Evolutionary conservation across 352 stramenopile genomes (phyloP), one percentile per base, ranked within the genome.

Genomic region (Globisporangium parvum): DNA sequence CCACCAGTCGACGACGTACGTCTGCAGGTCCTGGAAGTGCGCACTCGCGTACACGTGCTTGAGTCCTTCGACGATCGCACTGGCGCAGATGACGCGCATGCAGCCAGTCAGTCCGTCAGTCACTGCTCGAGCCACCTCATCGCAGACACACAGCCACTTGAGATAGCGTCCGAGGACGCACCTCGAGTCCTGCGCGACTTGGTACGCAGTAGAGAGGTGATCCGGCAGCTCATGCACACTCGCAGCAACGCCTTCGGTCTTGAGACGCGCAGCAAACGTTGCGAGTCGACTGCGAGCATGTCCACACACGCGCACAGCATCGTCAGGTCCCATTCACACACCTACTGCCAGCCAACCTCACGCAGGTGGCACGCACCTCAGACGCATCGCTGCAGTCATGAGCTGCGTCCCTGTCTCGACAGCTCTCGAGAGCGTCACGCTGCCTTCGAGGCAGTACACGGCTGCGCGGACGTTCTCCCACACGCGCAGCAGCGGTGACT

Each of bases 401-500:
- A 91, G 78, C 40, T 87, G 71, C 20, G 73, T 75, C 33, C 79
- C 75, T 0, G 81, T 91, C 11, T 61, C 60, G 49, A 89, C 59
- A 14, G 71, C 78, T 44, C 77, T 84, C 1, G 77, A 74, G 37
- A 91, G 70, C 15, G 71, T 77, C 39, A 88, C 68, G 26, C 74
- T 80, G 10, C 71, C 74, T 62, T 92, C 80, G 15, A 94, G 59
- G 45, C 77, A 88, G 51, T 90, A 87, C 39, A 90, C 69, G 12
- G 67, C 74, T 0, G 72, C 70, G 55, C 89, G 87, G 9, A 85
- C 42, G 55, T 94, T 94, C 51, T 74, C 60, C 84, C 81, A 92
- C 41, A 94, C 77, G 23, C 65, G 70, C 28, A 84, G 47, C 14
- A 91, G 62, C 23, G 80, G 78, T 3, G 84, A 91, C n/a, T 66